Base-by-base conservation (phyloP, 202 grass and related monocot genomes). In the Setaria viridis region DNA sequence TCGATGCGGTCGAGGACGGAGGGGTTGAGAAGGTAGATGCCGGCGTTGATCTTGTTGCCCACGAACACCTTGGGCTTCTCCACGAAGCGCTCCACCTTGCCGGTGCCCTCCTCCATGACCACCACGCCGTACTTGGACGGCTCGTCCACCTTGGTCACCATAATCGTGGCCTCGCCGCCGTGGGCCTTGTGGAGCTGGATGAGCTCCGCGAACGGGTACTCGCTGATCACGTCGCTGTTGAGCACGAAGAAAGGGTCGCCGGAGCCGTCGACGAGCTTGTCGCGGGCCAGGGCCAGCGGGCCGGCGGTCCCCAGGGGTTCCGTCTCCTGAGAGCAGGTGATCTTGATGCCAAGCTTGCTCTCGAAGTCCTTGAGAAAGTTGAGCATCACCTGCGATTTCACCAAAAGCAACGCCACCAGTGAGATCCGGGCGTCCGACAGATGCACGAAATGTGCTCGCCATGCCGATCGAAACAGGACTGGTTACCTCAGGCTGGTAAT, bases 1-100 rank as follows among this genome's bases (percentile, higher is more conserved):
- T 95, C 85, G 57, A 95, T 98, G 85, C 87, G 88, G 75, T 92
- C 91, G 1, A 98, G 80, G 41, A 98, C 89, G 0, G 95, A 95
- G 19, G 95, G 95, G 83, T 90, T 98, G 13, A 98, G 64, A 21
- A 98, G 87, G 85, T 98, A 98, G 85, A 98, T 98, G 48, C 95
- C 95, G 17, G 95, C 95, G 69, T 98, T 98, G 87, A 98, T 95
- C 87, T 95, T 98, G 85, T 98, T 95, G 88, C 95, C 95, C 42
- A 98, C 95, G 64, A 95, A 98, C 15, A 79, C 78, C 81, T 93
- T 95, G 73, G 95, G 93, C 64, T 98, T 98, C 89, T 98, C 95
- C 34, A 98, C 95, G 32, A 95, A 98, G 11, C 91, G 90, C 48
- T 95, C 95, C 48, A 98, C 95, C 87, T 85, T 95, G 20, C 91